A percentile compares a stretch with the other conserved stretches of the same genome.
Conservation (phyloP, 2,329 filamentous ascomycete species). For the Hypoxylon sp. region DNA sequence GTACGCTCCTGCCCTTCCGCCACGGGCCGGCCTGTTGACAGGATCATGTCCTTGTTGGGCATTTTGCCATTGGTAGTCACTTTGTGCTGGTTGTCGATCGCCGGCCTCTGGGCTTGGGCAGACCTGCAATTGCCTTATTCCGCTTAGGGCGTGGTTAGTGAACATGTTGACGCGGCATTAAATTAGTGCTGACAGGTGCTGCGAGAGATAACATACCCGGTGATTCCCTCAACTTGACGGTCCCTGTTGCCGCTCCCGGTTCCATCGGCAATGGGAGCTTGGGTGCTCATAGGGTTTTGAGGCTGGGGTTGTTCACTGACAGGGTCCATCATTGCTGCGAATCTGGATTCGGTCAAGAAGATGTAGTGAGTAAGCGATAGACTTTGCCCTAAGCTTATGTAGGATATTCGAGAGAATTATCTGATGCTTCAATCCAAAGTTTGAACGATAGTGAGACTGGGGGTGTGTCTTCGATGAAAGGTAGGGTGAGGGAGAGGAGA, state of each 20-base stretch:
- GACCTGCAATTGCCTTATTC: not conserved
- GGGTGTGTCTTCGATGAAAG: not conserved
- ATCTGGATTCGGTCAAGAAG: not conserved
- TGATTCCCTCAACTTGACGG: not conserved
- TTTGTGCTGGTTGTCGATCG: not conserved
- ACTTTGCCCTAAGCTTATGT: not conserved
- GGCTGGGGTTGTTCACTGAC: constrained; percentile 1
- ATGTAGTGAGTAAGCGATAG: constrained; percentile 5
- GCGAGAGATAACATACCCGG: constrained; percentile 6
- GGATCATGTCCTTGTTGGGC: not conserved
- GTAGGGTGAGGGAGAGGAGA: not conserved
- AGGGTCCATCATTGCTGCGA: constrained; percentile 12
- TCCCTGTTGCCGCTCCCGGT: not conserved
- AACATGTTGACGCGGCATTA: not conserved
- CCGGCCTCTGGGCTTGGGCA: not conserved
- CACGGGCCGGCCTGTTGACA: not conserved
- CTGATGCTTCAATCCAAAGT: constrained; percentile 11
- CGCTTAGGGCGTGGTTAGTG: not conserved
- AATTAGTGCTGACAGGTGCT: constrained; percentile 1
- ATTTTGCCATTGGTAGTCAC: not conserved
- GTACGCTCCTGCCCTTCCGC: not conserved
- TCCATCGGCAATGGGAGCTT: not conserved
- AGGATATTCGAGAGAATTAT: not conserved
- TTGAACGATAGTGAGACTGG: constrained; percentile 9
- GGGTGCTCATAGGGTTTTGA: constrained; percentile 25